A percentile compares a stretch with the other conserved stretches of the same genome.
These are phyloP conservation scores for Claviceps purpurea DNA, from an alignment of 2,329 filamentous ascomycete genomes.

Conservation along the genomic window DNA sequence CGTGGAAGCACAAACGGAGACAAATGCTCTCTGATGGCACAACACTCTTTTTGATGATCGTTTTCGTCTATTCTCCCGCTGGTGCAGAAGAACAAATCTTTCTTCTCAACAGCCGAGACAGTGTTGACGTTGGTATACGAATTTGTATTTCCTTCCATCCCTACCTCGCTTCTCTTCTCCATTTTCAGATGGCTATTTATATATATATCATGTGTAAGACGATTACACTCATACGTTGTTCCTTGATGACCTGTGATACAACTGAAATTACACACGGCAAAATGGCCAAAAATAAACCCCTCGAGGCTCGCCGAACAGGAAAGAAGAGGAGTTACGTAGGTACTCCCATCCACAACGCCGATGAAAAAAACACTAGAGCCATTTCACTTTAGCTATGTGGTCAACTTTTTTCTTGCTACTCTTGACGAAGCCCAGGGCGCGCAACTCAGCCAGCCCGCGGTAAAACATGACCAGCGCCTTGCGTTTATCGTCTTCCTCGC, in stretches of 20 bases:
- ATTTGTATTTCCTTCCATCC: not conserved
- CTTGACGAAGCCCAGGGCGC: constrained; percentile 77
- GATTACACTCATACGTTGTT: not conserved
- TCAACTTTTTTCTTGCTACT: constrained; percentile 83
- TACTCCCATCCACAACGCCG: too few relatives aligned
- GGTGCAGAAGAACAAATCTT: not conserved
- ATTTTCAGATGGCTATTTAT: not conserved
- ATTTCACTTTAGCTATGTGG: constrained; percentile 82
- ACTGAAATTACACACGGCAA: too few relatives aligned
- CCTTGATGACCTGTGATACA: not conserved
- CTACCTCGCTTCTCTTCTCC: not conserved
- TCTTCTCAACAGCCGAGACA: not conserved
- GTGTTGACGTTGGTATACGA: not conserved
- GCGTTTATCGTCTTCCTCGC: constrained; percentile 36
- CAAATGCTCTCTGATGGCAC: not conserved
- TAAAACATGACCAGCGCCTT: constrained; percentile 68
- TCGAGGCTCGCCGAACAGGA: not conserved
- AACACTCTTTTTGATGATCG: not conserved
- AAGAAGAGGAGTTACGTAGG: not conserved
- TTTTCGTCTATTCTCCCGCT: not conserved
- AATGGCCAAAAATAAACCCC: too few relatives aligned
- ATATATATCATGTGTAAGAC: not conserved
- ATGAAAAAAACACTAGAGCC: constrained; percentile 29
- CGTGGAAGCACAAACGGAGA: not conserved
- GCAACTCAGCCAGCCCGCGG: constrained; percentile 69